Evolutionary conservation across 1,284 basidiomycete species (phyloP), one percentile per base, ranked within the genome.

Genomic region (Moesziomyces sp.): DNA sequence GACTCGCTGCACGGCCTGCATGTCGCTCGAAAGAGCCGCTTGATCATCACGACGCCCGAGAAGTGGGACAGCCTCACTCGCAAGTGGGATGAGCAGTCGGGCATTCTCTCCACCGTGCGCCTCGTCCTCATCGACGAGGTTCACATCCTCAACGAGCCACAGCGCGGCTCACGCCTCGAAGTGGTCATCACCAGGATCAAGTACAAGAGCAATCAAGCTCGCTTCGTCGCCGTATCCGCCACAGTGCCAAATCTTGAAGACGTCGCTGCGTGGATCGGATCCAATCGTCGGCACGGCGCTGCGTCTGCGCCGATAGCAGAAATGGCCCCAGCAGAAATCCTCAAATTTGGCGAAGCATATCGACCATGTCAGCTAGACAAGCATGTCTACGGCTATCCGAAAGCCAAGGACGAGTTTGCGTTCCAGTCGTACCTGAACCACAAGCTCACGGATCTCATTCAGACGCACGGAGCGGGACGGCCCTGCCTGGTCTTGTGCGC

Each of bases 141-240:
- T 3, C 96, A 99, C 83, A 91, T 95, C 49, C 88, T 99, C 11
- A 92, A 93, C 55, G 96, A 98, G 84, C 86, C 88, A 7, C 51
- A 64, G 28, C 47, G 60, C 51, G 79, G 79, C 10, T 66, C 79
- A 18, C 61, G 93, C 4, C 87, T 99, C 4, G 96, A 99, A 85
- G 95, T 97, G 5, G 89, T 97, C 8, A 88, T 97, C 30, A 92
- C 93, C 1, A 89, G 96, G n/a, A 96, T 97, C 92, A 93, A 91
- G 84, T 86, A 89, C 52, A 65, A 74, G 46, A 58, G 70, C n/a
- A 86, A 87, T 1, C 85, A 86, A 1, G 89, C 93, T 21, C 90
- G 95, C 6, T 93, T 97, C 80, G 86, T 97, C 28, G 89, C 96
- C 7, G 89, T 97, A 28, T 96, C 94, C 0, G 96, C 96, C 1